Evolutionary conservation across 352 stramenopile genomes (phyloP).

Genomic region (Pythium phragmitis): DNA sequence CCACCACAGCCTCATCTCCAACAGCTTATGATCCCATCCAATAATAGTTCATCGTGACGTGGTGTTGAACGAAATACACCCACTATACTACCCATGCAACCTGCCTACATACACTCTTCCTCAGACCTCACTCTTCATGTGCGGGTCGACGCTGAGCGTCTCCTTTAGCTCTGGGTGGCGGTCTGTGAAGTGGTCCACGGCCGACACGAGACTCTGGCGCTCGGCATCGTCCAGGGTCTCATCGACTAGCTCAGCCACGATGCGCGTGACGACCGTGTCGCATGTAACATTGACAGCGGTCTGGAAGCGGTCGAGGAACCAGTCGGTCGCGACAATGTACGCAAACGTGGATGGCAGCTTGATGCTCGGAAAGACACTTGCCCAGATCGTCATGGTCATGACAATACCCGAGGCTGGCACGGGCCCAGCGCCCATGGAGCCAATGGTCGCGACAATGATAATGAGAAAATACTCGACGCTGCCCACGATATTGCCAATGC

Average conservation of each 20-base stretch:
- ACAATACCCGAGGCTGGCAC: conserved; percentile 34
- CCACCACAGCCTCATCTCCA: too few relatives aligned
- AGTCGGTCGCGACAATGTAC: conserved; percentile 60
- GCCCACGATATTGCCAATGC: conserved; percentile 26
- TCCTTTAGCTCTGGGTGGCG: conserved; percentile 28
- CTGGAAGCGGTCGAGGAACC: conserved; percentile 56
- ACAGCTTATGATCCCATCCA: too few relatives aligned
- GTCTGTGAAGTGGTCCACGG: conserved; percentile 14
- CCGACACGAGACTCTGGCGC: conserved; percentile 26
- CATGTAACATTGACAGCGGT: conserved; percentile 60
- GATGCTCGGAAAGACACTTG: conserved; percentile 33
- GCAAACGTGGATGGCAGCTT: conserved; percentile 48
- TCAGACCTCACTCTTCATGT: conserved; percentile 13
- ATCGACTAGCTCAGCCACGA: conserved; percentile 43
- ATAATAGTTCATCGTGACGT: too few relatives aligned
- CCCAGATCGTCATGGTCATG: conserved; percentile 47
- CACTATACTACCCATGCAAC: too few relatives aligned
- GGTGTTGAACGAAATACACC: too few relatives aligned
- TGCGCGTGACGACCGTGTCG: conserved; percentile 54
- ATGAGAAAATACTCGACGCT: conserved; percentile 40
- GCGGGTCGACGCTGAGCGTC: conserved; percentile 21
- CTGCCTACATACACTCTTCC: neutral
- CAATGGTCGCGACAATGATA: conserved; percentile 31
- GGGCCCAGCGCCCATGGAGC: conserved; percentile 30
- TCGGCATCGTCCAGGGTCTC: conserved; percentile 26